Base-by-base conservation (phyloP, 1,284 basidiomycete genomes). In the Irpex rosettiformis region DNA sequence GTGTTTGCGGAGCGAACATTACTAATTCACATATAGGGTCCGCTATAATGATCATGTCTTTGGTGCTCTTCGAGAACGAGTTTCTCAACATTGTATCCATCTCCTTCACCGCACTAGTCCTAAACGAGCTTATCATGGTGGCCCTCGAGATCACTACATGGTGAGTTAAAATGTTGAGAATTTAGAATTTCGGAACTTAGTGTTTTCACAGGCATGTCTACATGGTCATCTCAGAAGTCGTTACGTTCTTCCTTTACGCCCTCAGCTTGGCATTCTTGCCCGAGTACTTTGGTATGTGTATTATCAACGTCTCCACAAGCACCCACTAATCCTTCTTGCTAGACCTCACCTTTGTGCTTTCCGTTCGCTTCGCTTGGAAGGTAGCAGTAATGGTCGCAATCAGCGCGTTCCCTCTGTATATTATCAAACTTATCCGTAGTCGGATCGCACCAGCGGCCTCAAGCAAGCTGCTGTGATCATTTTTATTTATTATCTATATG, bases 121-220 rank as follows among this genome's bases (percentile, higher is more conserved):
- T 99, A 40, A 99, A 99, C 73, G 97, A 99, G 71, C 83, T 99
- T 54, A 95, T 99, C 75, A 99, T 99, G 97, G 97, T 99, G 43
- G 95, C 94, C 0, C 73, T 98, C 62, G 95, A 98, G 74, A 96
- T 98, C 62, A 98, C 96, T 0, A 98, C 93, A 61, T 99, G 96
- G 96, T 92, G 66, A 61, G 81, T 71, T 27, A 51, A 58, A 55
- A 37, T 33, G 30, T 58, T 54, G 27, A 13, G 4, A 40, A 0
- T 5, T 52, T 30, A 4, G 48, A 47, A 10, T 7, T 3, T 42
- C 27, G n/a, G n/a, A 16, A 25, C 53, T 55, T 28, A 33, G 13
- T 16, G 18, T 22, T 43, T 25, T 1, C 22, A 43, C 58, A 95
- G 93, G 93, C 97, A 99, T 74, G 70, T 87, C 5, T 98, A 98